Evolutionary conservation across 192 early-diverging fungal species (phyloP), one percentile per base, ranked within the genome.

Genomic region (Linnemannia exigua): DNA sequence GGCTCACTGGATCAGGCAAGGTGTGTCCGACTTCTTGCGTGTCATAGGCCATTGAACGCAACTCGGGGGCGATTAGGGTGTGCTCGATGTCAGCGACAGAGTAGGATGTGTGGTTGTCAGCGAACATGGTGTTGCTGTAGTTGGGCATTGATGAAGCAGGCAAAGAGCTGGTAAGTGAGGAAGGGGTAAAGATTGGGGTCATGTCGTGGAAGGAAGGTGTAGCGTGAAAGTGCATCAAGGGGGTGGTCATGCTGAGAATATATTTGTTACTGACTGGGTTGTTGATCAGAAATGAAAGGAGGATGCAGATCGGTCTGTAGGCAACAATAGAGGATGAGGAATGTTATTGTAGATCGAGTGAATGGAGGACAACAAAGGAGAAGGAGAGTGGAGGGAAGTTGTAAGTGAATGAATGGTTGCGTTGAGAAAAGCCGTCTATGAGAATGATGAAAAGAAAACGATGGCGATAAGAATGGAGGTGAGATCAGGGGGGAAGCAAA

Each of bases 1-100:
- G 68, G 20, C 67, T 44, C 5, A 9, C 41, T 44, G 3, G 41
- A 44, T 44, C 41, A 44, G 41, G 5, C 41, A 44, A 9, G 41
- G 5, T 44, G 41, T 63, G 58, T 63, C 15, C 58, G 14, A 31
- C 28, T 12, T 63, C 58, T 12, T 63, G 28, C n/a, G n/a, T n/a
- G 28, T 8, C 1, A 22, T 75, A 67, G 52, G 31, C 54, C 80
- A 82, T 82, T 16, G 80, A 82, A 35, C 69, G 75, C 41, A 82
- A 6, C 31, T 82, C 80, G 6, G 80, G 80, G 16, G 80, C 80
- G 4, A 67, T 58, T 38, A 81, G 73, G 51, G 70, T 74, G 51
- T 81, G 79, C 28, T 74, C 73, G n/a, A 28, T 52, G 31, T 19
- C 54, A 41, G 44, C 35, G 22, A n/a, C 0, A 20, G 5, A 28